These are phyloP conservation scores for Exophiala lecanii-corni DNA, from an alignment of 2,329 filamentous ascomycete genomes.

Conservation along the genomic window DNA sequence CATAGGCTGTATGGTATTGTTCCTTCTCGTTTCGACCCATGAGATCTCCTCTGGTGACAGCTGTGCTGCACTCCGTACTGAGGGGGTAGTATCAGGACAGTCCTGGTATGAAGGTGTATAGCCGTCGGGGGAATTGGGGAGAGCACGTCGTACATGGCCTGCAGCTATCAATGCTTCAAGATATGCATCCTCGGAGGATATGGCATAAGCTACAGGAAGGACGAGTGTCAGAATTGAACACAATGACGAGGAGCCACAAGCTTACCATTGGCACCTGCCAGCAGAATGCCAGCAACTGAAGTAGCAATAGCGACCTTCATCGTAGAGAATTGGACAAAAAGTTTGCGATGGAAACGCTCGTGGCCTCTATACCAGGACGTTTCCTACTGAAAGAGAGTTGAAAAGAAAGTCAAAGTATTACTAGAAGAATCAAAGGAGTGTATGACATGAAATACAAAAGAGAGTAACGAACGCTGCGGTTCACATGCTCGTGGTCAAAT, in stretches of 20 bases:
- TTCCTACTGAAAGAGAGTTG: too few relatives aligned
- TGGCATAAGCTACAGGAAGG: conserved; percentile 8
- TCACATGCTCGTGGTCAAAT: too few relatives aligned
- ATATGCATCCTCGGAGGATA: conserved; percentile 9
- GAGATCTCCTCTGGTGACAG: conserved; percentile 66
- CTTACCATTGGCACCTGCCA: conserved; percentile 1
- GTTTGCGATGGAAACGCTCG: too few relatives aligned
- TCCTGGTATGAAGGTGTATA: conserved; percentile 66
- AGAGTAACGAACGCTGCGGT: too few relatives aligned
- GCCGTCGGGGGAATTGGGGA: conserved; percentile 57
- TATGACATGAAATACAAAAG: too few relatives aligned
- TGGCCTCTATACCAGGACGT: too few relatives aligned
- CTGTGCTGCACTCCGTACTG: conserved; percentile 57
- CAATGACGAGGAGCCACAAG: neutral
- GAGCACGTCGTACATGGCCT: conserved; percentile 33
- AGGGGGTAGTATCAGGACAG: conserved; percentile 67
- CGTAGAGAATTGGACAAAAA: too few relatives aligned
- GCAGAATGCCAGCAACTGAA: neutral
- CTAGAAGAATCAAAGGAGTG: too few relatives aligned
- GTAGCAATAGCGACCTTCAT: neutral
- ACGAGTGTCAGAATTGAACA: neutral
- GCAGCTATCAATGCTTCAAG: conserved; percentile 8
- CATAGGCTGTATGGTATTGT: conserved; percentile 71
- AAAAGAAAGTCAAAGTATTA: too few relatives aligned
- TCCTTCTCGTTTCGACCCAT: conserved; percentile 69